A percentile compares a stretch with the other conserved stretches of the same genome.
phyloP scores from a whole-genome alignment of 1,284 basidiomycete species.

The Kwoniella shivajii region DNA sequence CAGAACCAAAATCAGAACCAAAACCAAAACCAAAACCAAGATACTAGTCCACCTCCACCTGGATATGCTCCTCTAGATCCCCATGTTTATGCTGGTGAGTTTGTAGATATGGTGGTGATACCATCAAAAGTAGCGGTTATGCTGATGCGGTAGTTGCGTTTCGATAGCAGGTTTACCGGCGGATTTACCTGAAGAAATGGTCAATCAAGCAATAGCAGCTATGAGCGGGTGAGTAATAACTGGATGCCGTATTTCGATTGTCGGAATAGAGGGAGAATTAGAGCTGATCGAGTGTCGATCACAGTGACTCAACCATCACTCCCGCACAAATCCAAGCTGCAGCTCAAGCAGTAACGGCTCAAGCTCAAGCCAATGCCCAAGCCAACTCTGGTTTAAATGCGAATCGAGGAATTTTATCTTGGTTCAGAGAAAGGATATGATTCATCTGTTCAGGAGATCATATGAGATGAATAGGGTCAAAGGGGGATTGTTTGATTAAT shows the following conservation, averaged over 20 bases:
- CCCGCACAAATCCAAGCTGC: slow-evolving; percentile 5
- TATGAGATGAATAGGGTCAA: too few species aligned
- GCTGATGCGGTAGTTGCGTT: slow-evolving; percentile 9
- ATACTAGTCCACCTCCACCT: slow-evolving; percentile 40
- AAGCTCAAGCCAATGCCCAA: slow-evolving; percentile 2
- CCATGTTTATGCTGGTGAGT: slow-evolving; percentile 49
- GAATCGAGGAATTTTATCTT: background rate
- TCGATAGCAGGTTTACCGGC: slow-evolving; percentile 48
- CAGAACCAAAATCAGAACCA: too few species aligned
- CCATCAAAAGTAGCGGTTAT: background rate
- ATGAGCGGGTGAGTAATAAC: slow-evolving; percentile 32
- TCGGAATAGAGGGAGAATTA: too few species aligned
- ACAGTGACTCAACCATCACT: slow-evolving; percentile 1
- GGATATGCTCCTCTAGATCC: slow-evolving; percentile 55
- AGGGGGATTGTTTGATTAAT: too few species aligned
- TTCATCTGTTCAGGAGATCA: too few species aligned
- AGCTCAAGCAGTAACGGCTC: slow-evolving; percentile 2
- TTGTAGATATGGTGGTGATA: background rate
- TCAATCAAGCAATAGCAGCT: slow-evolving; percentile 53
- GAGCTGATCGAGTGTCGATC: too few species aligned
- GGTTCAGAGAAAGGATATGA: background rate
- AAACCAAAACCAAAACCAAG: background rate
- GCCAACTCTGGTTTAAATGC: background rate
- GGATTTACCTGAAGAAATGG: slow-evolving; percentile 53
- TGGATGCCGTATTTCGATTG: background rate